Percentiles rank a stretch among this genome's conserved stretches.
Conservation (phyloP, 371 early-diverging fungal species). For the Encephalitozoon intestinalis region DNA sequence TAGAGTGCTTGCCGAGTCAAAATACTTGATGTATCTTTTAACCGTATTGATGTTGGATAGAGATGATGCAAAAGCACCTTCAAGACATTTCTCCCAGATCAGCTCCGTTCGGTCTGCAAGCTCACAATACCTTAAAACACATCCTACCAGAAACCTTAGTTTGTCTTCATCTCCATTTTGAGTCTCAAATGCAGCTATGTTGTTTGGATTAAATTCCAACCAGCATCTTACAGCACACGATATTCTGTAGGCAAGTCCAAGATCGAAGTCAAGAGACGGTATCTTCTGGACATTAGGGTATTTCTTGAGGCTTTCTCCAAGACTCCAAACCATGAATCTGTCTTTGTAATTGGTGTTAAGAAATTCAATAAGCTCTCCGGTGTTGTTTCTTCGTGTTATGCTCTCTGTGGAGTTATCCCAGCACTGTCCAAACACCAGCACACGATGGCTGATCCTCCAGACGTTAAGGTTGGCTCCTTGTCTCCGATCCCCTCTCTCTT, state of each 20-base stretch:
- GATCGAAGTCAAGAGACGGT: slow-evolving; percentile 5
- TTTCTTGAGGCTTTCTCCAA: neutral
- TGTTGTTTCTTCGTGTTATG: slow-evolving; percentile 58
- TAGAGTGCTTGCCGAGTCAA: neutral
- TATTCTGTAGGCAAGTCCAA: neutral
- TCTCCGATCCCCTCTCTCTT: neutral
- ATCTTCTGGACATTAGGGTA: neutral
- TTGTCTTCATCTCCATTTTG: neutral
- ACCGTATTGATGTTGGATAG: slow-evolving; percentile 10
- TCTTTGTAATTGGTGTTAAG: slow-evolving; percentile 59
- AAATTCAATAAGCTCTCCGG: slow-evolving; percentile 60
- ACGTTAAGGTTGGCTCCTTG: neutral
- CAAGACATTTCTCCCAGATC: neutral
- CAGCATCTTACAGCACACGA: slow-evolving; percentile 21
- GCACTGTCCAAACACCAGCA: slow-evolving; percentile 60
- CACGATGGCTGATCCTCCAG: slow-evolving; percentile 46
- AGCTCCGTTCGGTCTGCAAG: neutral
- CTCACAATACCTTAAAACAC: slow-evolving; percentile 15
- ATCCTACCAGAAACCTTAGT: slow-evolving; percentile 14
- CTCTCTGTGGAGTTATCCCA: slow-evolving; percentile 57
- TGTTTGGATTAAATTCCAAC: slow-evolving; percentile 19
- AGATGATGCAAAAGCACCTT: neutral
- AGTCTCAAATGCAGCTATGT: slow-evolving; percentile 33
- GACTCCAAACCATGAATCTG: slow-evolving; percentile 61
- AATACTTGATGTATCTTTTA: slow-evolving; percentile 23